Percentiles rank a stretch among this genome's conserved stretches.
phyloP scores from a whole-genome alignment of 352 stramenopile species.

The Pythium utonaiense region DNA sequence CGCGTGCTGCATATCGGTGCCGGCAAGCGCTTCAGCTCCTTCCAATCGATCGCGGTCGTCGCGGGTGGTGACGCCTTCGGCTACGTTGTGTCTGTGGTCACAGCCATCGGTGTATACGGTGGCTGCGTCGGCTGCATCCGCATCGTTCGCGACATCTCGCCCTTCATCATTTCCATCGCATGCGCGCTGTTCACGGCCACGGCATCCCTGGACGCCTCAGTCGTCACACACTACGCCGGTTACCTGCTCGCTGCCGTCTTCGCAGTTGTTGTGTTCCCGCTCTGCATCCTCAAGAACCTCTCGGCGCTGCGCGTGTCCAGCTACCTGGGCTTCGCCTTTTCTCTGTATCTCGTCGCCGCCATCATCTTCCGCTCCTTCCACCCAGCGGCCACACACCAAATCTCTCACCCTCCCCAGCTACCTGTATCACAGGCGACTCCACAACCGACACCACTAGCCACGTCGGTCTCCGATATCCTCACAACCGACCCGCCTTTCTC shows the following conservation, averaged over 20 bases:
- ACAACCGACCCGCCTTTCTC: constrained; percentile 28
- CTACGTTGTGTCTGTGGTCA: constrained; percentile 64
- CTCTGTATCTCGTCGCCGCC: constrained; percentile 52
- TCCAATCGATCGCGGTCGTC: constrained; percentile 59
- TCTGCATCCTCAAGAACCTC: constrained; percentile 71
- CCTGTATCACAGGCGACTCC: too few relatives aligned
- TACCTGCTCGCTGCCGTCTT: constrained; percentile 58
- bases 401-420: too few relatives aligned
- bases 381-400: neutral
- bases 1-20: constrained; percentile 39
- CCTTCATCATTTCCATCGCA: constrained; percentile 47
- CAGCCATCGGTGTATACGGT: constrained; percentile 64
- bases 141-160: constrained; percentile 63
- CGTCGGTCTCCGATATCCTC: constrained; percentile 31
- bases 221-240: constrained; percentile 26
- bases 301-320: constrained; percentile 63
- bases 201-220: constrained; percentile 1
- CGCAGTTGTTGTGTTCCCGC: constrained; percentile 49
- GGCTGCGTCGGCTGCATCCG: constrained; percentile 67
- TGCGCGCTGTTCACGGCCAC: constrained; percentile 7
- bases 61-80: constrained; percentile 47
- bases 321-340: constrained; percentile 68
- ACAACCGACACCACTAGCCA: neutral
- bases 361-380: constrained; percentile 55
- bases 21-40: constrained; percentile 50